A percentile compares a stretch with the other conserved stretches of the same genome.
These are phyloP conservation scores for Suillus plorans DNA, from an alignment of 768 basidiomycete species.

Conservation along the genomic window DNA sequence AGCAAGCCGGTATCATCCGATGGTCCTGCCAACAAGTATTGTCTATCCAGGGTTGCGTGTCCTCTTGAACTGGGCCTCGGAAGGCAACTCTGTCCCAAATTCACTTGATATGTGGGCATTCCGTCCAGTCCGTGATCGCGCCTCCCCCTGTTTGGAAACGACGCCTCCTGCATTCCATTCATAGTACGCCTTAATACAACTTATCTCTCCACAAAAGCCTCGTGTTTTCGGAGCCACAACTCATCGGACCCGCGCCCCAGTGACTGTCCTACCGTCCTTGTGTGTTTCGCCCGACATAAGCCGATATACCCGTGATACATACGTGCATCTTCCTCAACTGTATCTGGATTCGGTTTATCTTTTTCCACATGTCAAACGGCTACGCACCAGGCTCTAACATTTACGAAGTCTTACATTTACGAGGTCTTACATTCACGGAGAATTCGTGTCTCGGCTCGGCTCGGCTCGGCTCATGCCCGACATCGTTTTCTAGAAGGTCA, in stretches of 20 bases:
- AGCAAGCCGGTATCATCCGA: not conserved
- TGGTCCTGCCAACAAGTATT: not conserved
- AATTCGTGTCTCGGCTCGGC: not conserved
- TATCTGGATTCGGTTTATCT: not conserved
- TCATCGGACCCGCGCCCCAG: not conserved
- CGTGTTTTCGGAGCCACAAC: not conserved
- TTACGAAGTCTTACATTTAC: too few relatives aligned
- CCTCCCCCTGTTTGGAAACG: not conserved
- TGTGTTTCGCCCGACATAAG: not conserved
- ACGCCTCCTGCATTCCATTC: not conserved
- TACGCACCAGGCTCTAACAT: not conserved
- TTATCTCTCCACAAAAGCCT: not conserved
- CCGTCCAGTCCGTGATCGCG: not conserved
- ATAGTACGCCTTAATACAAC: not conserved
- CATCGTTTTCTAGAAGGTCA: not conserved
- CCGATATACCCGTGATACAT: not conserved
- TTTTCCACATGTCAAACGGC: too few relatives aligned
- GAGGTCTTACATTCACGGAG: too few relatives aligned
- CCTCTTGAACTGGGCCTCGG: not conserved
- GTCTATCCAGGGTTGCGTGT: not conserved
- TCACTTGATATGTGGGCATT: too few relatives aligned
- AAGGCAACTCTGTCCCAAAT: conserved; percentile 1
- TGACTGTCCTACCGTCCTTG: not conserved
- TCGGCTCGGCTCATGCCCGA: not conserved
- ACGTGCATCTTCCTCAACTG: not conserved